phyloP scores from a whole-genome alignment of 345 rosid genomes.

The Raphanus sativus region DNA sequence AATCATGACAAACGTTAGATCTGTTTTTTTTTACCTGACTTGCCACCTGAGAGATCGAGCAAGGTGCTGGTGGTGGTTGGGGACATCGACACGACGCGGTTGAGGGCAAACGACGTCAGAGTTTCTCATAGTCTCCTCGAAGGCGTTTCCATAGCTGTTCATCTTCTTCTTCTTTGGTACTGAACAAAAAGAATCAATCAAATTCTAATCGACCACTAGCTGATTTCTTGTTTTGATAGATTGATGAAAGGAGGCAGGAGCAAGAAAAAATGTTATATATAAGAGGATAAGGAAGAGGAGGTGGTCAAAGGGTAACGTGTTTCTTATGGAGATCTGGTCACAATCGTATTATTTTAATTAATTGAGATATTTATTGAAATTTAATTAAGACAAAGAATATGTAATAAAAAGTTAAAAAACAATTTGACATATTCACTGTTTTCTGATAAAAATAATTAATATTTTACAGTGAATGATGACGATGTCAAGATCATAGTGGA shows the following conservation, averaged over 20 bases:
- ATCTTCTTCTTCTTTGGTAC: constrained; percentile 31
- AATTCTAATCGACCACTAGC: not conserved
- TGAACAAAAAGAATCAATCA: not conserved
- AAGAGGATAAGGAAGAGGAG: constrained; percentile 29
- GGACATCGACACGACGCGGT: constrained; percentile 60
- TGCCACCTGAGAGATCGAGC: constrained; percentile 58
- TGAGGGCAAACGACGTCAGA: constrained; percentile 61
- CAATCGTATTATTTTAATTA: not conserved
- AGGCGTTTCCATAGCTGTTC: constrained; percentile 60
- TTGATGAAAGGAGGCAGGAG: not conserved
- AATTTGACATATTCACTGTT: constrained; percentile 17
- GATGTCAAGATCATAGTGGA: constrained; percentile 35
- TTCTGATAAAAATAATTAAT: not conserved
- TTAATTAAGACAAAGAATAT: not conserved
- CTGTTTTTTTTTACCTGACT: constrained; percentile 42
- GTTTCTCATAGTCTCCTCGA: not conserved
- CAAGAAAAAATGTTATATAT: not conserved
- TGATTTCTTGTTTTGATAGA: not conserved
- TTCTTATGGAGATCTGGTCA: constrained; percentile 41
- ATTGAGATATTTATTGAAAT: not conserved
- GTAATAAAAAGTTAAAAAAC: not conserved
- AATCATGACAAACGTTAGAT: constrained; percentile 5
- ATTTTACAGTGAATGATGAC: constrained; percentile 1
- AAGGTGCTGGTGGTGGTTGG: constrained; percentile 45
- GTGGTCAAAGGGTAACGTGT: constrained; percentile 43